Base-by-base conservation (phyloP, 345 rosid genomes). In the Cochlearia excelsa region DNA sequence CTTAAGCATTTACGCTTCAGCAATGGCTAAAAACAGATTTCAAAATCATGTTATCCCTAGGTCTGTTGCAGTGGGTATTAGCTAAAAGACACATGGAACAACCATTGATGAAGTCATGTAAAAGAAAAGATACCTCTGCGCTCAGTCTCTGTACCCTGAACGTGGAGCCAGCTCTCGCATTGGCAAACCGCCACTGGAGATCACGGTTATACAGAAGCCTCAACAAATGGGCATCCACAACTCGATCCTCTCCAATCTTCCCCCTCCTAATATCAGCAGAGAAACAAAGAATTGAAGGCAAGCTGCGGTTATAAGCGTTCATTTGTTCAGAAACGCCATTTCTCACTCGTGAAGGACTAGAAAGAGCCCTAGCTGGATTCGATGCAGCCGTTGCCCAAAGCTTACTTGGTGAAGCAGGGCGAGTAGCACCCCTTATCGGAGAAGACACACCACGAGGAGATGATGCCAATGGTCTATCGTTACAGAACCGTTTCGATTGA, bases 191-290 rank as follows among this genome's bases (percentile, higher is more conserved):
- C 98, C 90, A 88, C 72, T 86, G 92, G 73, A 92, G 71, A 66
- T 81, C 70, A 57, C 80, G 80, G 67, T 88, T 86, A 66, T 92
- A 82, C 42, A 92, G 71, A 76, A 88, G 96, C 84, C 95, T 84
- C 81, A 83, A 81, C 74, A 71, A 51, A 63, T 88, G 98, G 9
- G 95, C 98, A 73, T 88, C 86, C 58, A 69, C 64, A 64, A 92
- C 76, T 2, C 84, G 76, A 65, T 77, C 80, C 65, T 84, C 98
- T 72, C 95, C 93, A 37, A 83, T 71, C 73, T 84, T 88, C 45
- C 90, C 95, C 64, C 98, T 82, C 81, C 86, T 80, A 61, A 86
- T 71, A 77, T 88, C 96, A 64, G 82, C 93, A 27, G 95, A 78
- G 70, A 86, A 86, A 71, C 95, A 81, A 64, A 88, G 81, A 77